These are phyloP conservation scores for Spathaspora hagerdaliae DNA, from an alignment of 805 yeast species.

Conservation along the genomic window DNA sequence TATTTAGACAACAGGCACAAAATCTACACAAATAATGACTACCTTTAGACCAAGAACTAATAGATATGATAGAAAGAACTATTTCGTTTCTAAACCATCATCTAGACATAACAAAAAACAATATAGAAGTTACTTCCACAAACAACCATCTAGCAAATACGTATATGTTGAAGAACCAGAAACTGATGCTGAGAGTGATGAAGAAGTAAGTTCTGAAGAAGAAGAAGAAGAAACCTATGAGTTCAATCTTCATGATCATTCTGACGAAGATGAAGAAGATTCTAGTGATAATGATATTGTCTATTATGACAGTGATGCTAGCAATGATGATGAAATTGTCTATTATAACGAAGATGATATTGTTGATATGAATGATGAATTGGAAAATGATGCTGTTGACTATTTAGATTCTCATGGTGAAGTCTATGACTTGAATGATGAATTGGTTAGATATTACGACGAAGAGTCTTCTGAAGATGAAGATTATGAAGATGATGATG, in stretches of 20 bases:
- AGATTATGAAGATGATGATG: slow-evolving; percentile 15
- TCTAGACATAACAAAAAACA: slow-evolving; percentile 8
- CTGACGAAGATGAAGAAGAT: slow-evolving; percentile 19
- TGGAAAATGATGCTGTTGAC: slow-evolving; percentile 26
- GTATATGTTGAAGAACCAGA: slow-evolving; percentile 45
- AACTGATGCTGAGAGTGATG: slow-evolving; percentile 26
- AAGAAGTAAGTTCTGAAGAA: slow-evolving; percentile 5
- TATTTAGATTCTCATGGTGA: slow-evolving; percentile 21
- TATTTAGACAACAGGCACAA: too few species aligned
- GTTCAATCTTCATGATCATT: slow-evolving; percentile 9
- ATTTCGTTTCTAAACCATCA: neutral
- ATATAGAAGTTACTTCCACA: slow-evolving; percentile 30
- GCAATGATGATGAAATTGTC: slow-evolving; percentile 12
- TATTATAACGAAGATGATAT: slow-evolving; percentile 15
- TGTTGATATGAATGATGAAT: slow-evolving; percentile 32
- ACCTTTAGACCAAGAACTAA: slow-evolving; percentile 13
- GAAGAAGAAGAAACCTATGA: slow-evolving; percentile 8
- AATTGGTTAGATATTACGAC: slow-evolving; percentile 24
- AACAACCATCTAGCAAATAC: slow-evolving; percentile 26
- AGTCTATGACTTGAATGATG: slow-evolving; percentile 27
- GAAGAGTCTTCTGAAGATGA: slow-evolving; percentile 8
- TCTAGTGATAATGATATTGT: slow-evolving; percentile 13
- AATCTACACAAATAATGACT: slow-evolving; percentile 5
- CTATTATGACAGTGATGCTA: slow-evolving; percentile 14
- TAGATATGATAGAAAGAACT: slow-evolving; percentile 19